Conservation (phyloP, 2,329 filamentous ascomycete species). For the Diaporthe eres region DNA sequence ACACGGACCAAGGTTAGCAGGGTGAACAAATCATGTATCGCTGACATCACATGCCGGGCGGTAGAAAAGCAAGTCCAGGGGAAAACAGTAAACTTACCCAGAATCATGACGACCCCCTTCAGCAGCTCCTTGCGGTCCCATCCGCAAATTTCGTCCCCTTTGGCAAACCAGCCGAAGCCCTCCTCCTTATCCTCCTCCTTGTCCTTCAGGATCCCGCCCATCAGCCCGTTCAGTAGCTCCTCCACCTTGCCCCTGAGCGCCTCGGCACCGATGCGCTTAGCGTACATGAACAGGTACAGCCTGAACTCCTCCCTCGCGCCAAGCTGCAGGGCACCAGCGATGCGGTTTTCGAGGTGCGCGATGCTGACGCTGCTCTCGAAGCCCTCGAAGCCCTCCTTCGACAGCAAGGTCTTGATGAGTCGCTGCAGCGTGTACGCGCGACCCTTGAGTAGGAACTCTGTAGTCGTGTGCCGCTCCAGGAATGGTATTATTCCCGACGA, state of each 20-base stretch:
- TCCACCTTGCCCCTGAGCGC: slow-evolving; percentile 90
- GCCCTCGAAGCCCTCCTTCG: slow-evolving; percentile 90
- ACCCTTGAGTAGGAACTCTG: slow-evolving; percentile 91
- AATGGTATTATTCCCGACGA: slow-evolving; percentile 94
- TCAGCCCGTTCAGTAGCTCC: slow-evolving; percentile 85
- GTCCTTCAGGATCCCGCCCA: slow-evolving; percentile 79
- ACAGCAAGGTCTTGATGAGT: slow-evolving; percentile 89
- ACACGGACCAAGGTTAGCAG: slow-evolving; percentile 50
- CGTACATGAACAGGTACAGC: slow-evolving; percentile 97
- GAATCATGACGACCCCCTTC: slow-evolving; percentile 90
- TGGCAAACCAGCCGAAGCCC: slow-evolving; percentile 74
- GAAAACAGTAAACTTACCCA: slow-evolving; percentile 74
- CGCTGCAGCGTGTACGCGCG: slow-evolving; percentile 92
- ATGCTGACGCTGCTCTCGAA: slow-evolving; percentile 94
- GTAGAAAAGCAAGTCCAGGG: neutral
- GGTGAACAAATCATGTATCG: neutral
- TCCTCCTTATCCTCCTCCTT: slow-evolving; percentile 58
- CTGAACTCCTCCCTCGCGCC: slow-evolving; percentile 93
- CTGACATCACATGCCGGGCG: neutral
- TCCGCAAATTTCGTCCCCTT: slow-evolving; percentile 83
- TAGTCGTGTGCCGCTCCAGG: slow-evolving; percentile 94
- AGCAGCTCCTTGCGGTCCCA: slow-evolving; percentile 91
- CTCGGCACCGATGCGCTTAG: slow-evolving; percentile 93
- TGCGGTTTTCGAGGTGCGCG: slow-evolving; percentile 93
- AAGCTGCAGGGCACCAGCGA: slow-evolving; percentile 88